phyloP scores from a whole-genome alignment of 73 alveolate genomes.

The Tetrahymena borealis region DNA sequence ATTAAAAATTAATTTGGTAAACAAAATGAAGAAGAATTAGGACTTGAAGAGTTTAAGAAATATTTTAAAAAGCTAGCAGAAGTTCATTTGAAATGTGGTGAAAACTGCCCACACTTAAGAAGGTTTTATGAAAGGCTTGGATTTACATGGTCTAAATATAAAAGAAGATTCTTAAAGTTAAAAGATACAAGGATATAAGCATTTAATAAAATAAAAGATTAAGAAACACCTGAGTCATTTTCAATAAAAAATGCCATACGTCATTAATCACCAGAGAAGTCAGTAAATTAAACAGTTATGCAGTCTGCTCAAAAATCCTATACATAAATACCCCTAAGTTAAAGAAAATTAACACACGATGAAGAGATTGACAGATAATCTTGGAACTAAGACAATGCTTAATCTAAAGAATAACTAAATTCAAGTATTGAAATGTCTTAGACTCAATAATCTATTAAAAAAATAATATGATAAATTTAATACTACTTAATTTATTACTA shows the following conservation, averaged over 20 bases:
- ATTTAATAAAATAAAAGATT: neutral
- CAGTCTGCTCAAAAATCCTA: neutral
- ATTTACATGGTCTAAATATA: conserved; percentile 11
- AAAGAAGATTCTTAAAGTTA: conserved; percentile 32
- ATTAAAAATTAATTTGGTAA: conserved; percentile 17
- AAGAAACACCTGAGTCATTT: neutral
- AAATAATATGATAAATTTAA: too few relatives aligned
- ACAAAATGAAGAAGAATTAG: conserved; percentile 9
- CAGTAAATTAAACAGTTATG: neutral
- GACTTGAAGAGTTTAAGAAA: conserved; percentile 22
- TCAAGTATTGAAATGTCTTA: neutral
- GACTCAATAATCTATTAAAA: neutral
- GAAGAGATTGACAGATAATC: neutral
- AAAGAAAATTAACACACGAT: neutral
- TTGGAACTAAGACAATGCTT: neutral
- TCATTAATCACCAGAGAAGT: neutral
- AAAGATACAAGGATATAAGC: conserved; percentile 32
- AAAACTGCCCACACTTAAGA: conserved; percentile 43
- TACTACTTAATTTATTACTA: too few relatives aligned
- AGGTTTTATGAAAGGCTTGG: conserved; percentile 39
- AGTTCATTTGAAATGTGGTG: conserved; percentile 41
- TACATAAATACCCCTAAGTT: neutral
- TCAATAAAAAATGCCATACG: neutral
- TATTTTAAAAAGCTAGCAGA: conserved; percentile 26
- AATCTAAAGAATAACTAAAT: neutral